Base-by-base conservation (phyloP, 2,329 filamentous ascomycete species). In the Fusarium secorum region DNA sequence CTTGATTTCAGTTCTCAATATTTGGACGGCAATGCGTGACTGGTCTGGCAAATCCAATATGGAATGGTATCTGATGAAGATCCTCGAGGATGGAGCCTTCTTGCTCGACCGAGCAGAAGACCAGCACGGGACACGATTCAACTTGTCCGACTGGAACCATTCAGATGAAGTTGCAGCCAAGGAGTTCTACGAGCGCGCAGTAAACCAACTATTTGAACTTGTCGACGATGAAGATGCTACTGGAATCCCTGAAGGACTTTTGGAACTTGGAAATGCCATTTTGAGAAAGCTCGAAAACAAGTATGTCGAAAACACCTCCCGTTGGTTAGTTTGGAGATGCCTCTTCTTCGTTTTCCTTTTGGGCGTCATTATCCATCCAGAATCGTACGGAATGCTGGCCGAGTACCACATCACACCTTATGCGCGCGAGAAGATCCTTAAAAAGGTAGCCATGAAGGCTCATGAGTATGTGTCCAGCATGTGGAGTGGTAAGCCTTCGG, bases 11-110 rank as follows among this genome's bases (percentile, higher is more conserved):
- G 89, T 98, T 36, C 86, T 99, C 54, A 95, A 96, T 79, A 90
- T 93, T 61, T 98, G 94, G 93, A 90, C 93, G 55, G 87, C 90
- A 60, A 93, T 95, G 87, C 90, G 93, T 68, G 91, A 95, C 80
- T 98, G 95, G 95, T 92, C 93, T 42, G 94, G 94, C 62, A 94
- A 92, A 76, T 89, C 91, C 73, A 96, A 94, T 71, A 90, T 99
- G 85, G 95, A 98, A 82, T 92, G 94, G 82, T 98, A 95, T 79
- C 88, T 99, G 17, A 96, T 97, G 93, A 93, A 96, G 78, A 93
- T 97, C 66, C 88, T 99, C 35, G 93, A 97, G 81, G 93, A 97
- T 75, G 96, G 96, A 72, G 92, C 94, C 41, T 98, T 98, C 78
- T 85, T 98, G 62, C 85, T 98, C 74, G 94, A 97, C 77, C 91